Evolutionary conservation across 2,329 filamentous ascomycete genomes (phyloP), one percentile per base, ranked within the genome.

Genomic region (Calonectria honghensis): DNA sequence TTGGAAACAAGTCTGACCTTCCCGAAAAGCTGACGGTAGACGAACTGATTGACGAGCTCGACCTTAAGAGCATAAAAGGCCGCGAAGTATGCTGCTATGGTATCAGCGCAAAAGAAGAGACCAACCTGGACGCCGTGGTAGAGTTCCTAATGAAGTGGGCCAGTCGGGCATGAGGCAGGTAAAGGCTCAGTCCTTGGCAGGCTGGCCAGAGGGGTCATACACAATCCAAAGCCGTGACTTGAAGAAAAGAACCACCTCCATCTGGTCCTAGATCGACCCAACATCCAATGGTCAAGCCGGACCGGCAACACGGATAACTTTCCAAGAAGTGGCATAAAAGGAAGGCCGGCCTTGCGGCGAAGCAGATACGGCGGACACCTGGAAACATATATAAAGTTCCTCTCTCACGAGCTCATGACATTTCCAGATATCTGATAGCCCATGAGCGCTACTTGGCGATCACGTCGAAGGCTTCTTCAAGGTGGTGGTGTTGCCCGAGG

Each of bases 1-100:
- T 99, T 41, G 97, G 96, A 71, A 99, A 99, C 89, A 99, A 99
- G 87, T 98, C 96, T 37, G 97, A 99, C 84, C 91, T 99, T 67
- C 92, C 94, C n/a, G 91, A 95, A 82, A 98, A 96, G 86, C 88
- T 98, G 77, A 94, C 94, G 37, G 96, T 98, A 52, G 97, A 99
- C 84, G 96, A 98, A 85, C 87, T 99, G 83, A 98, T 99, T 87
- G 96, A 98, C 75, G 93, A 93, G 76, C 91, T 99, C 86, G 93
- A 98, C 81, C 90, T 99, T 73, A 98, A 97, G 85, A 92, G 92
- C 79, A 96, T 99, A 84, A 94, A 93, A 74, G 94, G 95, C 82
- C 95, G 97, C 70, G 97, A 99, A 86, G 96, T 99, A 80, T 98
- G 95, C 87, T 98, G 97, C 87, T 99, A 99, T 86, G 96, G 96